Conservation (phyloP, 495 filamentous ascomycete species). For the Neurospora sp. region DNA sequence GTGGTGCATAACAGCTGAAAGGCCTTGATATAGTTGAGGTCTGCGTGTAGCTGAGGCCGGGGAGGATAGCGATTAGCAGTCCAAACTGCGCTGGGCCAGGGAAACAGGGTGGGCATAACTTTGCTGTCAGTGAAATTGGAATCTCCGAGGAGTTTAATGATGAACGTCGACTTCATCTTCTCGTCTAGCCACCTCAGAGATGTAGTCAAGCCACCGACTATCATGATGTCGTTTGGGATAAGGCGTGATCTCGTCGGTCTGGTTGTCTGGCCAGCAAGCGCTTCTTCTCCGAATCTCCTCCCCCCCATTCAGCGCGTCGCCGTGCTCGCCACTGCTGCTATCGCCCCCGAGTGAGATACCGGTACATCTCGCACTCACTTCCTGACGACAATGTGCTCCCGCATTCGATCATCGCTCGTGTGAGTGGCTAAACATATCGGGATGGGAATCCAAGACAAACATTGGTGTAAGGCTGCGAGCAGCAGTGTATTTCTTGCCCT, state of each 20-base stretch:
- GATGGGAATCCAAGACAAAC: background rate
- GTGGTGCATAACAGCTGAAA: background rate
- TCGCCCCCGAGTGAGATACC: background rate
- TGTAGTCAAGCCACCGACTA: background rate
- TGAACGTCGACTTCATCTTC: background rate
- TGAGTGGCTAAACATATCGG: background rate
- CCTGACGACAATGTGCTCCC: background rate
- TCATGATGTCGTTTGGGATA: background rate
- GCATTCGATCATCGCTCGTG: background rate
- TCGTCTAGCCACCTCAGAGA: background rate
- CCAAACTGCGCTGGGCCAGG: background rate
- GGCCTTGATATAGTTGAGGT: background rate
- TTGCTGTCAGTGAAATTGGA: background rate
- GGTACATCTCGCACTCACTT: background rate
- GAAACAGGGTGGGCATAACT: background rate
- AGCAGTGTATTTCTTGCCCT: background rate
- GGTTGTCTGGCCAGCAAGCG: background rate
- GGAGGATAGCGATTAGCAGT: background rate
- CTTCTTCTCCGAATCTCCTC: background rate
- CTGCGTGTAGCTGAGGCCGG: background rate
- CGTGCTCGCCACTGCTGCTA: background rate
- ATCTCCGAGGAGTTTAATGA: background rate
- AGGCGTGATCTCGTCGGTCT: background rate
- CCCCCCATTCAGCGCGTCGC: background rate
- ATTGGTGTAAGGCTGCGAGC: background rate